These are phyloP conservation scores for Sonneratia caseolaris DNA, from an alignment of 345 rosid genomes.

Conservation along the genomic window DNA sequence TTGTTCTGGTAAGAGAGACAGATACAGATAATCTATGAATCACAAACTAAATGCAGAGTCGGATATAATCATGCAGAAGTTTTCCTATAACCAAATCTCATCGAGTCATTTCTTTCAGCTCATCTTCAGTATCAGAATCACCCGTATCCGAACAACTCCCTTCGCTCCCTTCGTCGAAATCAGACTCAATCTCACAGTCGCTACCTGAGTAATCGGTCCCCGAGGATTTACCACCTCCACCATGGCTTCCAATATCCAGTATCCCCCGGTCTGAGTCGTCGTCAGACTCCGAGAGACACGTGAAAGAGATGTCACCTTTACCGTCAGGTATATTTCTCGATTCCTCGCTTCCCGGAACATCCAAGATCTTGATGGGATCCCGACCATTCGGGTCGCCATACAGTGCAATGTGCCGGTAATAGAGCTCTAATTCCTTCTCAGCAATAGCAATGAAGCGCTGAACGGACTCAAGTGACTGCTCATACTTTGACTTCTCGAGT, in stretches of 20 bases:
- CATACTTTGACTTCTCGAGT: constrained; percentile 71
- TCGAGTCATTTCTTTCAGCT: not conserved
- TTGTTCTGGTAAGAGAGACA: too few species aligned
- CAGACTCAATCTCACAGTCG: not conserved
- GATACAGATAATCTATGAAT: too few species aligned
- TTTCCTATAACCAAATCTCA: too few species aligned
- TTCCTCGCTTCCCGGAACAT: constrained; percentile 20
- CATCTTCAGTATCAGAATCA: not conserved
- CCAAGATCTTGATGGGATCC: constrained; percentile 46
- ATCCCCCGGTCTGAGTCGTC: not conserved
- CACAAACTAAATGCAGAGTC: too few species aligned
- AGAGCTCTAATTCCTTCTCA: constrained; percentile 76
- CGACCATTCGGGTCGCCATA: constrained; percentile 55
- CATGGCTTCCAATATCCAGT: not conserved
- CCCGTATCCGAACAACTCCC: not conserved
- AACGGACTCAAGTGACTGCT: constrained; percentile 83
- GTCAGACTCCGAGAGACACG: not conserved
- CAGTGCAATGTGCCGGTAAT: constrained; percentile 62
- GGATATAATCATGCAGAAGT: too few species aligned
- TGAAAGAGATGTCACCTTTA: constrained; percentile 16
- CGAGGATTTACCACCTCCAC: not conserved
- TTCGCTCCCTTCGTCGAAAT: not conserved
- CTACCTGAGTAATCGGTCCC: not conserved
- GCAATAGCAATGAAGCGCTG: constrained; percentile 62
- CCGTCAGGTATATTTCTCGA: constrained; percentile 19